Conservation (phyloP, 208 protist genomes). For the Trypanosoma theileri region DNA sequence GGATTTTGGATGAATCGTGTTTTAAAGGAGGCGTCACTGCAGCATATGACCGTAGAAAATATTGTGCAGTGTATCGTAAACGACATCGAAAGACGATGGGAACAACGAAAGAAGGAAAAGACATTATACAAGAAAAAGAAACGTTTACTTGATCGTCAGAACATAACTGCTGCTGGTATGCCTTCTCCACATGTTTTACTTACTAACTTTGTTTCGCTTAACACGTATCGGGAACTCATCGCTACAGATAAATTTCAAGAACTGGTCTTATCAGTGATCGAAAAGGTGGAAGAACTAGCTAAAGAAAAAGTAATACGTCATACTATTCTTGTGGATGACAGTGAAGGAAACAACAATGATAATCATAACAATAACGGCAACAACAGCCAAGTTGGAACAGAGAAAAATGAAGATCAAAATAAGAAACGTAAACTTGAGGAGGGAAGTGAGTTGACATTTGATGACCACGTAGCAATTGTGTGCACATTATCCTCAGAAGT, state of each 20-base stretch:
- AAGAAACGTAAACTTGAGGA: background rate
- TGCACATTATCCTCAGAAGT: constrained; percentile 46
- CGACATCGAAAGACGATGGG: constrained; percentile 69
- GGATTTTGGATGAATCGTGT: constrained; percentile 81
- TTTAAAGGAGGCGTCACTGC: constrained; percentile 62
- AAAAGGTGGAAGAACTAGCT: constrained; percentile 38
- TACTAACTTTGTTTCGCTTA: constrained; percentile 57
- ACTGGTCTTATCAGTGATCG: constrained; percentile 37
- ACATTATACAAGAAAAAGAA: constrained; percentile 66
- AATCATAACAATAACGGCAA: background rate
- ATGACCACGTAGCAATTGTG: constrained; percentile 65
- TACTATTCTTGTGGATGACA: constrained; percentile 49
- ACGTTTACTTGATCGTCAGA: constrained; percentile 36
- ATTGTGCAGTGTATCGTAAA: constrained; percentile 56
- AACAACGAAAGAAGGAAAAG: constrained; percentile 49
- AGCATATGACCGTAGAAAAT: constrained; percentile 53
- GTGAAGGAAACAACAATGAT: background rate
- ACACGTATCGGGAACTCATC: constrained; percentile 20
- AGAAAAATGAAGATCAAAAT: constrained; percentile 5
- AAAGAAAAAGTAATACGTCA: constrained; percentile 37
- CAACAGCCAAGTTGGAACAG: background rate
- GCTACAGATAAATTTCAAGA: constrained; percentile 25
- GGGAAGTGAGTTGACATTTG: constrained; percentile 27
- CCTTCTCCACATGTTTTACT: constrained; percentile 55
- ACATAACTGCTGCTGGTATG: constrained; percentile 37